Evolutionary conservation across 352 stramenopile species (phyloP).

Genomic region (Pythium chondricola): DNA sequence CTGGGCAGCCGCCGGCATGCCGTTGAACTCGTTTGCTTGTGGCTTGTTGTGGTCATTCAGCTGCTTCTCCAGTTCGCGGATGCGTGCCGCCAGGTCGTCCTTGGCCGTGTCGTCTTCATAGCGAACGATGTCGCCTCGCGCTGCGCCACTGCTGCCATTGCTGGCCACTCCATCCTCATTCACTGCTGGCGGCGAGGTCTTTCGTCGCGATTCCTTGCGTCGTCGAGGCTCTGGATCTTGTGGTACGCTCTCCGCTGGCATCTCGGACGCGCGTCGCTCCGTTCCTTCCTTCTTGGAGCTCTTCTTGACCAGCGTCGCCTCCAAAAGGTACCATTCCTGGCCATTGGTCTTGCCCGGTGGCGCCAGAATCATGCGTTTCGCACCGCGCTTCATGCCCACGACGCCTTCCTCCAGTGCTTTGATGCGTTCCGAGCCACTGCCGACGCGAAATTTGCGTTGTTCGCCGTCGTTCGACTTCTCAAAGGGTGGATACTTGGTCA

Average conservation of each 20-base stretch:
- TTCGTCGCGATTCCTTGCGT: constrained; percentile 12
- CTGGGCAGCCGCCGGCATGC: constrained; percentile 1
- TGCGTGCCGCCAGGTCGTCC: constrained; percentile 44
- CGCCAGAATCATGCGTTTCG: constrained; percentile 85
- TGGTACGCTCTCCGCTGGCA: not conserved
- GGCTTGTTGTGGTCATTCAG: constrained; percentile 7
- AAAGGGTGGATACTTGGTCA: constrained; percentile 78
- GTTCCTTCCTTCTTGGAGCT: constrained; percentile 7
- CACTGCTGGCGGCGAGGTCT: constrained; percentile 2
- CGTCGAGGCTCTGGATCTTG: not conserved
- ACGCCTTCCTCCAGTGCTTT: constrained; percentile 86
- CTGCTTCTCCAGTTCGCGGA: constrained; percentile 47
- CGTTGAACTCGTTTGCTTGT: not conserved
- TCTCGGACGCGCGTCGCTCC: constrained; percentile 21
- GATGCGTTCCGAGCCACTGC: constrained; percentile 74
- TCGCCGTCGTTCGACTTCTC: constrained; percentile 44
- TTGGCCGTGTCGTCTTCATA: constrained; percentile 36
- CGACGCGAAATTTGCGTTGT: constrained; percentile 68
- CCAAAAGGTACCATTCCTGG: constrained; percentile 78
- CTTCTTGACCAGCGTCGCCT: constrained; percentile 69
- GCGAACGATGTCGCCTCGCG: constrained; percentile 35
- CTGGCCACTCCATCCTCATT: constrained; percentile 13
- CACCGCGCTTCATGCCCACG: constrained; percentile 85
- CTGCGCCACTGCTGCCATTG: not conserved
- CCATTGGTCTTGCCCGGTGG: constrained; percentile 73